These are phyloP conservation scores for Phytophthora niederhauseri DNA, from an alignment of 352 stramenopile species.

Conservation along the genomic window DNA sequence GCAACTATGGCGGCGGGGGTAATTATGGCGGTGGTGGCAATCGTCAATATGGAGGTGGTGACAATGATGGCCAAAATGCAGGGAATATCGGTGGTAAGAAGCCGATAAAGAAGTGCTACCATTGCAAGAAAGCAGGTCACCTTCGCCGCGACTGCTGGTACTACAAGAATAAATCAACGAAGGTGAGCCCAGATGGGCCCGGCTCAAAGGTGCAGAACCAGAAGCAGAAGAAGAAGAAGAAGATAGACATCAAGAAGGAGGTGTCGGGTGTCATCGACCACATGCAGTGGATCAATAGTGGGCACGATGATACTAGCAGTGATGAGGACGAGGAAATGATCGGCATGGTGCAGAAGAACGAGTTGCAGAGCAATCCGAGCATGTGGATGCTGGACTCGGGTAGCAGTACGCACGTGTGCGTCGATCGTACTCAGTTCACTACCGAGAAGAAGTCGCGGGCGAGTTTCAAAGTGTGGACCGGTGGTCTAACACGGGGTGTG, in stretches of 20 bases:
- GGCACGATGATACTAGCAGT: neutral
- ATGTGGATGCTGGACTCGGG: neutral
- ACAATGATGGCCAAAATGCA: no score
- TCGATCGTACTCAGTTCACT: neutral
- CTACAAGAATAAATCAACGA: slow-evolving; percentile 8
- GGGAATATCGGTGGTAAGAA: no score
- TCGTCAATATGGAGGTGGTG: no score
- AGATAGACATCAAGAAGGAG: neutral
- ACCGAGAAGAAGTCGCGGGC: neutral
- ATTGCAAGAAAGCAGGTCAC: slow-evolving; percentile 8
- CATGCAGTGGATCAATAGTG: neutral
- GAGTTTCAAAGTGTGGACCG: neutral
- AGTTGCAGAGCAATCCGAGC: neutral
- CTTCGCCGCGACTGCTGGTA: neutral
- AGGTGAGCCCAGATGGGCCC: neutral
- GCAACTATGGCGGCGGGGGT: no score
- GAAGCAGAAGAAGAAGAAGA: neutral
- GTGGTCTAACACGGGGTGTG: neutral
- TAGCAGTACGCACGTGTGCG: neutral
- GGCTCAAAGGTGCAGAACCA: neutral
- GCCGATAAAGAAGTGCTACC: neutral
- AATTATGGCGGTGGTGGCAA: no score
- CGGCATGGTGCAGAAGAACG: neutral
- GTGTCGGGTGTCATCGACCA: neutral
- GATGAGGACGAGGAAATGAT: neutral